A percentile compares a stretch with the other conserved stretches of the same genome.
Evolutionary conservation across 495 filamentous ascomycete species (phyloP).

Genomic region (Penicillium cinerascens): DNA sequence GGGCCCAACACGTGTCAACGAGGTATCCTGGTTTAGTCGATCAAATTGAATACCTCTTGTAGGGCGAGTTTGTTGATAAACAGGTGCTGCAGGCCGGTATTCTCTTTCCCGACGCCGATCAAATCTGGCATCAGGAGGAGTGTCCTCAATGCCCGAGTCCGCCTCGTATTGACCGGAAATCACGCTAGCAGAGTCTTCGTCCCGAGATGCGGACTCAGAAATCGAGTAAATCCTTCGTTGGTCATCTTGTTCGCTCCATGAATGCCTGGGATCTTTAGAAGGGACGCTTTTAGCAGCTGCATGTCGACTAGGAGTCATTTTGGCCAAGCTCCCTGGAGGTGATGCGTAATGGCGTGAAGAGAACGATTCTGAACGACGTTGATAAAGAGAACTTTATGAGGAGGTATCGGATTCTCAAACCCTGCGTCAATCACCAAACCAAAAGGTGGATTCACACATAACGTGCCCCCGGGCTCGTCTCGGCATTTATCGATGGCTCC

Average conservation of each 20-base stretch:
- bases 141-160: neutral
- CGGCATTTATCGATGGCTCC: too few relatives aligned
- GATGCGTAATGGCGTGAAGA: neutral
- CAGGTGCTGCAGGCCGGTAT: neutral
- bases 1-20: neutral
- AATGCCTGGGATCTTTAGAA: neutral
- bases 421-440: neutral
- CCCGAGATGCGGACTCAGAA: neutral
- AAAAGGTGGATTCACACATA: too few relatives aligned
- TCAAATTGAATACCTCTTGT: neutral
- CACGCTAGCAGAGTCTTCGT: neutral
- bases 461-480: too few relatives aligned
- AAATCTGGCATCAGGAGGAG: too few relatives aligned
- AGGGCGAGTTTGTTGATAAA: neutral
- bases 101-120: too few relatives aligned
- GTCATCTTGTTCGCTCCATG: neutral
- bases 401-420: neutral
- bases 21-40: neutral
- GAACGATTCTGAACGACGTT: neutral
- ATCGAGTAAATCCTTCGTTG: neutral
- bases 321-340: neutral
- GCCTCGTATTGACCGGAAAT: neutral
- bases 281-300: neutral
- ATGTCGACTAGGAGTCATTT: neutral
- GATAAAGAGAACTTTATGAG: neutral